These are phyloP conservation scores for Xylona heveae DNA, from an alignment of 495 filamentous ascomycete genomes.

Conservation along the genomic window DNA sequence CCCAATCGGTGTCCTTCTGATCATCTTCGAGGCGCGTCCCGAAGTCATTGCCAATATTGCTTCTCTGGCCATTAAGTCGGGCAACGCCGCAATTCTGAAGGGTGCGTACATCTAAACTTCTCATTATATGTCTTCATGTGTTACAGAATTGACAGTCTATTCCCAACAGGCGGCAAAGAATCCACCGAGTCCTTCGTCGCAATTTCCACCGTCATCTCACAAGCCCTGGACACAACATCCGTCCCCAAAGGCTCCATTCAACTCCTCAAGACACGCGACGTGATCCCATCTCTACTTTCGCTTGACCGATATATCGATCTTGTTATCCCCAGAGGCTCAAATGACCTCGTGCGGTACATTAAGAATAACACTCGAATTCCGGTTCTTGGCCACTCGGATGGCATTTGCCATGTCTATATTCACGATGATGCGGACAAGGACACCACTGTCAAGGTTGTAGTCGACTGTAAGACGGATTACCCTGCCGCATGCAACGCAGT, in stretches of 20 bases:
- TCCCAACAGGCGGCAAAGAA: constrained; percentile 65
- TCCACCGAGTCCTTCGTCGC: constrained; percentile 81
- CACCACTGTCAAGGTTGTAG: constrained; percentile 53
- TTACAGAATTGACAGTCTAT: not conserved
- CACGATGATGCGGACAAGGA: constrained; percentile 52
- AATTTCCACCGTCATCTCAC: constrained; percentile 68
- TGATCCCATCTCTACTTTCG: constrained; percentile 60
- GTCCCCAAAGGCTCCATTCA: constrained; percentile 80
- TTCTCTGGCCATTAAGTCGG: constrained; percentile 90
- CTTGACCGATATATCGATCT: constrained; percentile 81
- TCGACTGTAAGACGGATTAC: constrained; percentile 87
- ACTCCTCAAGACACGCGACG: constrained; percentile 79
- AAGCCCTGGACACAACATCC: constrained; percentile 48
- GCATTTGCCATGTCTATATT: constrained; percentile 78
- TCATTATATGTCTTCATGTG: not conserved
- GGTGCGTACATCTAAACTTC: constrained; percentile 23
- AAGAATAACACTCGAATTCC: constrained; percentile 84
- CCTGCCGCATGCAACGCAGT: constrained; percentile 91
- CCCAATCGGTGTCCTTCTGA: constrained; percentile 86
- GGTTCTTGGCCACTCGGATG: constrained; percentile 91
- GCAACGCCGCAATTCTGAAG: constrained; percentile 93
- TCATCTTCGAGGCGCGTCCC: constrained; percentile 94
- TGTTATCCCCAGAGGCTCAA: constrained; percentile 83
- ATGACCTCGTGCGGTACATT: constrained; percentile 79
- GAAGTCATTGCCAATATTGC: constrained; percentile 99